Evolutionary conservation across 1,284 basidiomycete species (phyloP), one percentile per base, ranked within the genome.

Genomic region (Cutaneotrichosporon cyanovorans): DNA sequence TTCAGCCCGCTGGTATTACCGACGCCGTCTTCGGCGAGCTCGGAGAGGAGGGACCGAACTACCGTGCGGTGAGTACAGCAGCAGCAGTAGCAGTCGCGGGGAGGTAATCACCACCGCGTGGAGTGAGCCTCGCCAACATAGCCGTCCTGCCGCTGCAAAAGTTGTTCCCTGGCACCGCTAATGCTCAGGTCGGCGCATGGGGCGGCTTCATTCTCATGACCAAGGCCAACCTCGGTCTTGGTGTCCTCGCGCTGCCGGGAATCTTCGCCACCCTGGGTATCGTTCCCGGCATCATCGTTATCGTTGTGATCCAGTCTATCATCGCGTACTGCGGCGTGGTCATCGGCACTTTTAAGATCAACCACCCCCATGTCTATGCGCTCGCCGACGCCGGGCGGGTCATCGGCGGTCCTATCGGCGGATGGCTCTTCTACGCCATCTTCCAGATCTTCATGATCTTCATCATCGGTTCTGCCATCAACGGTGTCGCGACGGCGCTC

Each of bases 151-250:
- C 25, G 12, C 25, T 16, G 33, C n/a, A 9, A 9, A 35, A 19
- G 15, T n/a, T 16, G 3, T 12, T 19, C 9, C 15, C 10, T 9
- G 33, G 3, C 19, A 42, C 40, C 19, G 21, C 20, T 25, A 23
- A 42, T 15, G 18, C 25, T 8, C 34, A 53, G 46, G 22, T 53
- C 53, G 35, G 59, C 46, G 5, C 51, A 51, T 23, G 32, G 32
- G 40, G 55, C 47, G 12, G 50, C 50, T 37, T 52, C 36, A 54
- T 58, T 22, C 53, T 65, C 32, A 55, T 55, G 53, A 55, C 62
- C 36, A 53, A 60, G 53, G 55, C 58, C 14, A 61, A 64, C 51
- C 60, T 68, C 31, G 65, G 61, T 41, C 52, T 66, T 21, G 64
- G 63, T 48, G 63, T 66, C 7, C 49, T 65, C 16, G 57, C 62